These are phyloP conservation scores for Cordyceps farinosa DNA, from an alignment of 2,329 filamentous ascomycete genomes.

Conservation along the genomic window DNA sequence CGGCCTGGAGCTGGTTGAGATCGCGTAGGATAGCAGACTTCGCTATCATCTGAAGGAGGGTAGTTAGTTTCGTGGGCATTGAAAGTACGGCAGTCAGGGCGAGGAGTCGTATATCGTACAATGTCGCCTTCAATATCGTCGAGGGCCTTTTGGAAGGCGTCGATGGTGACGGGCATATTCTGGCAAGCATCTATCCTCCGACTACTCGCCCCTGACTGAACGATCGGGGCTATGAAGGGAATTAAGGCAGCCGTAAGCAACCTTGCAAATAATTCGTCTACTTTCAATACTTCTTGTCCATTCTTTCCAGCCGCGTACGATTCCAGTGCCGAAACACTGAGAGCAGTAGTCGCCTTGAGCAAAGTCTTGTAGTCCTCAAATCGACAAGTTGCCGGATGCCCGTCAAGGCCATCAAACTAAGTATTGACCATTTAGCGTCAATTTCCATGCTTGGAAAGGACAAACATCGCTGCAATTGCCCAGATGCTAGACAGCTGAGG, in stretches of 20 bases:
- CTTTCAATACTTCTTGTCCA: too few relatives aligned
- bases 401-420: too few relatives aligned
- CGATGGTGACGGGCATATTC: slow-evolving; percentile 42
- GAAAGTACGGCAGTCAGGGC: not conserved
- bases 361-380: too few relatives aligned
- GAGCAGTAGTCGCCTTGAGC: too few relatives aligned
- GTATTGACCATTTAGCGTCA: not conserved
- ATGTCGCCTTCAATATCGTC: slow-evolving; percentile 57
- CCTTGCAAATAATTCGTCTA: too few relatives aligned
- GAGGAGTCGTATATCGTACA: slow-evolving; percentile 35
- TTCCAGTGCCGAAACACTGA: too few relatives aligned
- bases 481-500: not conserved
- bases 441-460: not conserved
- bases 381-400: too few relatives aligned
- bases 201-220: too few relatives aligned
- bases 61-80: slow-evolving; percentile 7
- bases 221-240: too few relatives aligned
- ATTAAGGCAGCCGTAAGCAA: too few relatives aligned
- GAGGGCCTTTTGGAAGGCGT: slow-evolving; percentile 49
- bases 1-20: slow-evolving; percentile 39
- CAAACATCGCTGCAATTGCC: not conserved
- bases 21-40: slow-evolving; percentile 56
- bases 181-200: too few relatives aligned
- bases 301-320: too few relatives aligned
- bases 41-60: slow-evolving; percentile 36